Base-by-base conservation (phyloP, 106 monocot genomes). In the Dendrobium officinale region DNA sequence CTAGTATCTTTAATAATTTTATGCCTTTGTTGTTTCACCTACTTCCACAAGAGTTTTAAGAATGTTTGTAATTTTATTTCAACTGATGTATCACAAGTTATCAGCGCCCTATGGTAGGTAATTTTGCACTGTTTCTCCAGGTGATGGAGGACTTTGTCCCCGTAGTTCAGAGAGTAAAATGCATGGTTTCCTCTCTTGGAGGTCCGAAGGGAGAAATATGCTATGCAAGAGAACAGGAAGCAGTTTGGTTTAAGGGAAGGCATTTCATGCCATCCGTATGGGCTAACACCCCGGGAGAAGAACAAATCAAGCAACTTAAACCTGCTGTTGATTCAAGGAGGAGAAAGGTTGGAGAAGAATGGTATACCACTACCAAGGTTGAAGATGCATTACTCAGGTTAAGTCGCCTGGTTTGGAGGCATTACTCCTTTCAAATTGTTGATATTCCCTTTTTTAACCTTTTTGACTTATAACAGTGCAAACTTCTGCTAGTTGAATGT, bases 211-310 rank as follows among this genome's bases (percentile, higher is more conserved):
- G 91, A 59, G 99, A 99, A 85, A 91, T 95, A 67, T 89, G 91
- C 79, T 95, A 95, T 87, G 83, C 92, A 77, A 88, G 90, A 88
- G 99, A 99, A 33, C 90, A 95, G 85, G 98, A 84, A 86, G 83
- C 93, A 84, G 88, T 99, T 81, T 99, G 99, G 95, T 99, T 99
- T 75, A 99, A 91, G 79, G 99, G 99, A 72, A 99, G 82, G 67
- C 89, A 91, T 67, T 95, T 99, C 75, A 77, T 81, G 55, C 99
- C 99, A 77, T 72, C 67, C 75, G 93, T 95, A 4, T 95, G 92
- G 93, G 95, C 87, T 58, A 88, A 93, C 83, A 95, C 92, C 9
- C 80, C 82, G 68, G 99, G 99, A 42, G 99, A 99, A 81, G 88
- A 89, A 75, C 95, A 99, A 84, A 95, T 95, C 58, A 95, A 95